Evolutionary conservation across 139 green algal species (phyloP).

Genomic region (Bryopsis sp.): DNA sequence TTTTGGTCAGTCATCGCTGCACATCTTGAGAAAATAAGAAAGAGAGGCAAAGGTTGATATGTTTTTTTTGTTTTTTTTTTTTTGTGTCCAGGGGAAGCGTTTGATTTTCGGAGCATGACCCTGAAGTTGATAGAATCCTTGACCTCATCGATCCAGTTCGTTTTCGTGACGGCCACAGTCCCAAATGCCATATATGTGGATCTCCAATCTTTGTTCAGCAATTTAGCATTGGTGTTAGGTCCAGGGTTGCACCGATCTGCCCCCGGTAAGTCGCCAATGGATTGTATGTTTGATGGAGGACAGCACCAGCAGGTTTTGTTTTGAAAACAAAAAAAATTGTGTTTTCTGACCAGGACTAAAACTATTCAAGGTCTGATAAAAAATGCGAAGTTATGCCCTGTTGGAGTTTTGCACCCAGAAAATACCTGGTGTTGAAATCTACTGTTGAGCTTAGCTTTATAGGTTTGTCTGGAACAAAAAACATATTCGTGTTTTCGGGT

Average conservation of each 20-base stretch:
- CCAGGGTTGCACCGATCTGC: conserved; percentile 74
- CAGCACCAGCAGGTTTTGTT: too few relatives aligned
- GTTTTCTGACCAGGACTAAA: too few relatives aligned
- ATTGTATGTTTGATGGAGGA: neutral
- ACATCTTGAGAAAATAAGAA: neutral
- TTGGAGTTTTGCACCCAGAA: too few relatives aligned
- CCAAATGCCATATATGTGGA: conserved; percentile 48
- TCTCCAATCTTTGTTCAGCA: conserved; percentile 46
- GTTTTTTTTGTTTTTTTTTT: too few relatives aligned
- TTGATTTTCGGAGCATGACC: conserved; percentile 53
- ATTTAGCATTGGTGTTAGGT: conserved; percentile 50
- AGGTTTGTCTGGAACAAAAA: too few relatives aligned
- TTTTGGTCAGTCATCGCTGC: neutral
- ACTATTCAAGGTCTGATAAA: too few relatives aligned
- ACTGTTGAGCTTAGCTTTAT: neutral
- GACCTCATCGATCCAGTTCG: conserved; percentile 27
- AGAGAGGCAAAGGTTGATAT: too few relatives aligned
- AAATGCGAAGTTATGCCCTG: too few relatives aligned
- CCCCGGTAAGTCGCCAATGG: conserved; percentile 33
- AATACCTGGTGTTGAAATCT: too few relatives aligned
- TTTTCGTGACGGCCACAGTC: conserved; percentile 78
- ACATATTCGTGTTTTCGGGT: too few relatives aligned
- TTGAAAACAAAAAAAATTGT: too few relatives aligned
- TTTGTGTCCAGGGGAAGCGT: conserved; percentile 32
- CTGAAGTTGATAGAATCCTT: conserved; percentile 39